Percentiles rank a stretch among this genome's conserved stretches.
phyloP scores from a whole-genome alignment of 768 basidiomycete genomes.

The Stropharia rugosoannulata region DNA sequence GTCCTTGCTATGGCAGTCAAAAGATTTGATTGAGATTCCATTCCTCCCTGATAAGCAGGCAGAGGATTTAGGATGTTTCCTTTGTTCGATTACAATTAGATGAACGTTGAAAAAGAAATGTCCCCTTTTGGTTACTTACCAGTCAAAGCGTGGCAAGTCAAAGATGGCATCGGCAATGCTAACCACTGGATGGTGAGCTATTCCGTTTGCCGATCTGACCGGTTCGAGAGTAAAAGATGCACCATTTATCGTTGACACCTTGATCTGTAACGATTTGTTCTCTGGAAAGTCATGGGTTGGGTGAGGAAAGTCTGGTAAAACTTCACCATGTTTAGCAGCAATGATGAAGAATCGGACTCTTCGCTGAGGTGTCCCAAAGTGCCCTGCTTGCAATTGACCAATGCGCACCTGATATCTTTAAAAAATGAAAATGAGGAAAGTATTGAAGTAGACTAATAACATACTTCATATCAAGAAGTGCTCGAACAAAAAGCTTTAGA shows the following conservation, averaged over 20 bases:
- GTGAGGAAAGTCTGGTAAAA: slow-evolving; percentile 51
- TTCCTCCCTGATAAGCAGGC: slow-evolving; percentile 17
- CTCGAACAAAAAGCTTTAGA: slow-evolving; percentile 62
- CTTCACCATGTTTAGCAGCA: slow-evolving; percentile 40
- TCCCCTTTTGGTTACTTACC: slow-evolving; percentile 38
- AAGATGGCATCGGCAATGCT: slow-evolving; percentile 72
- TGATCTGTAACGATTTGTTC: slow-evolving; percentile 47
- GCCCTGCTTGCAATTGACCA: slow-evolving; percentile 49
- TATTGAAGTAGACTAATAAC: slow-evolving; percentile 6
- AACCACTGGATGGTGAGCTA: slow-evolving; percentile 55
- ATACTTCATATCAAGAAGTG: slow-evolving; percentile 67
- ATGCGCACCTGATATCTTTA: slow-evolving; percentile 54
- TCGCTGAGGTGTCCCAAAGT: slow-evolving; percentile 57
- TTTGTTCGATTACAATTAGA: slow-evolving; percentile 11
- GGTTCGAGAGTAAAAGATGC: slow-evolving; percentile 30
- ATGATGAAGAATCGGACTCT: slow-evolving; percentile 54
- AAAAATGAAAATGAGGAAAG: background rate
- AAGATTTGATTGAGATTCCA: slow-evolving; percentile 29
- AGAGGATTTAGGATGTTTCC: slow-evolving; percentile 35
- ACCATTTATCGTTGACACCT: slow-evolving; percentile 37
- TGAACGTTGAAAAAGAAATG: background rate
- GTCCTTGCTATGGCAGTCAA: slow-evolving; percentile 31
- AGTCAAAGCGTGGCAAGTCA: slow-evolving; percentile 73
- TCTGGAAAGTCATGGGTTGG: slow-evolving; percentile 54
- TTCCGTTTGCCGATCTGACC: slow-evolving; percentile 46